A percentile compares a stretch with the other conserved stretches of the same genome.
Evolutionary conservation across 2,329 filamentous ascomycete species (phyloP).

Genomic region (Botrytis porri): DNA sequence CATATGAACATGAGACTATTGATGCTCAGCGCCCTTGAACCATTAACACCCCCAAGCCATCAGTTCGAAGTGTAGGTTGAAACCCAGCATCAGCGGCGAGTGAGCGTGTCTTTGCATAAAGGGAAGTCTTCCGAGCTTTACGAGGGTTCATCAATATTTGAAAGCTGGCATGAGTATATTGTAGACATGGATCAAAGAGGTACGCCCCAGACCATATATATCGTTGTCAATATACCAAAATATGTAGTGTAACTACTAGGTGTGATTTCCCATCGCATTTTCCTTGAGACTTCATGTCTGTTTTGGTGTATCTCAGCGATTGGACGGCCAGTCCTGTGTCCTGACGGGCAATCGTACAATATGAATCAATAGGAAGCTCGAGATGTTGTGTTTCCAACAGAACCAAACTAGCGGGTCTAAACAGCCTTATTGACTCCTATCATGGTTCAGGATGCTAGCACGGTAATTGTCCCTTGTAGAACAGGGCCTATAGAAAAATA

Average conservation of each 20-base stretch:
- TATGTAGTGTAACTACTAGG: neutral
- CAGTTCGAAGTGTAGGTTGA: neutral
- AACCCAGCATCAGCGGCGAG: neutral
- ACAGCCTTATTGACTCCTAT: constrained; percentile 6
- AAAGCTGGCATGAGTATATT: neutral
- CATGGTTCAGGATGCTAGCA: neutral
- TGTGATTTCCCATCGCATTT: neutral
- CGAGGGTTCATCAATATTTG: too few species aligned
- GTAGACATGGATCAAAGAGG: neutral
- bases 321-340: neutral
- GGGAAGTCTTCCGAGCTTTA: neutral
- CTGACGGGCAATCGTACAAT: neutral
- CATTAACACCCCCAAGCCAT: neutral
- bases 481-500: neutral
- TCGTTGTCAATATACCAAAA: neutral
- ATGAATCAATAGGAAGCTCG: neutral
- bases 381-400: neutral
- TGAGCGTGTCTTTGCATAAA: neutral
- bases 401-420: constrained; percentile 2
- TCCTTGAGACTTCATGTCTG: neutral
- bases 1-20: neutral
- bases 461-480: neutral
- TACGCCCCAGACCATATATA: neutral
- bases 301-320: neutral
- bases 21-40: constrained; percentile 4